A percentile compares a stretch with the other conserved stretches of the same genome.
Conservation (phyloP, 805 yeast species). For the Metschnikowia matae region DNA sequence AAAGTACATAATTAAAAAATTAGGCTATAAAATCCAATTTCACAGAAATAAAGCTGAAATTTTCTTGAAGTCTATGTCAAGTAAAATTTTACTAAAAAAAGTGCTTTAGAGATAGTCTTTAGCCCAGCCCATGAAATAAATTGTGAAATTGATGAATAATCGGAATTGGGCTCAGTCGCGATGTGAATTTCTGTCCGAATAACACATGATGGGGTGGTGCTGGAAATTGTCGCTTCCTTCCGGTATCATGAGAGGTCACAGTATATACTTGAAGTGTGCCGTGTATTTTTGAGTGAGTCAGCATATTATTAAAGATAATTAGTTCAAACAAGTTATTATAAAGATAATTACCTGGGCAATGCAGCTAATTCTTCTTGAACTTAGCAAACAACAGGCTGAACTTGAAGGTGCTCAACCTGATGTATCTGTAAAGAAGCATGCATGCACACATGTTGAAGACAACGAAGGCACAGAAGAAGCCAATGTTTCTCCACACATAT, state of each 20-base stretch:
- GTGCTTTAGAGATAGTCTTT: neutral
- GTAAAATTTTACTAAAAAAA: neutral
- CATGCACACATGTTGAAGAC: constrained; percentile 14
- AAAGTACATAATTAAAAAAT: too few relatives aligned
- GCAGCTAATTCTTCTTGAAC: constrained; percentile 3
- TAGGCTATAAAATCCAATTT: too few relatives aligned
- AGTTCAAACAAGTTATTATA: neutral
- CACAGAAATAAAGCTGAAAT: too few relatives aligned
- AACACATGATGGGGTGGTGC: neutral
- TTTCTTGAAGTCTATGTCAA: too few relatives aligned
- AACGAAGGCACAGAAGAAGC: constrained; percentile 12
- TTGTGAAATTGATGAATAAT: neutral
- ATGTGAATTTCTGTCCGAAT: neutral
- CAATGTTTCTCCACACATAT: constrained; percentile 16
- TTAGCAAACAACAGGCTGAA: neutral
- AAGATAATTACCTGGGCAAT: neutral
- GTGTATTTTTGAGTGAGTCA: too few relatives aligned
- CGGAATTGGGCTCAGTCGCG: neutral
- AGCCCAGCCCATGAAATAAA: neutral
- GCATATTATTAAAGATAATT: too few relatives aligned
- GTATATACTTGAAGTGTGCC: too few relatives aligned
- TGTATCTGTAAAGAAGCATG: constrained; percentile 10
- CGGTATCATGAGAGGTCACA: too few relatives aligned
- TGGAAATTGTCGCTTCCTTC: too few relatives aligned
- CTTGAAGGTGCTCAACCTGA: constrained; percentile 10